Evolutionary conservation across 1,139 yeast species (phyloP), one percentile per base, ranked within the genome.

Genomic region (Pichia inconspicua): DNA sequence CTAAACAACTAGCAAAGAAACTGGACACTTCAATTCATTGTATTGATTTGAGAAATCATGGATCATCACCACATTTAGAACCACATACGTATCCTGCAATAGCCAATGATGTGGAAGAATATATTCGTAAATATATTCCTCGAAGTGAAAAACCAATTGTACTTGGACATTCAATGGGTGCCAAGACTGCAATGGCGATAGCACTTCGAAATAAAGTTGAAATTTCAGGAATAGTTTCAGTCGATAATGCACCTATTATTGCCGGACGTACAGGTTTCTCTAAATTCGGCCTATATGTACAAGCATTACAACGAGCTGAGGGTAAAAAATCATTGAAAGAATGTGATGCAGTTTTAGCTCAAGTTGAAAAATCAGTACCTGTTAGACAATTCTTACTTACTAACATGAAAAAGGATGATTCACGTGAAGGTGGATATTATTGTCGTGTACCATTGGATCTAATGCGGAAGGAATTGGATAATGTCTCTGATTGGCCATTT

Each of bases 161-260:
- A 25, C 72, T 92, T 27, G 98, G 98, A 1, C 97, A 90, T 65
- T 89, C 97, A 0, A 89, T 92, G 97, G 98, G 98, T 7, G 97
- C 96, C 10, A 92, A 92, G 61, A 77, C 90, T 0, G 96, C 85
- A 4, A 90, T 92, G 97, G 88, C 92, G 0, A 71, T 86, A 5
- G 83, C 90, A 0, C 70, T 92, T 52, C 72, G 88, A 46, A 14
- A 25, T n/a, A 38, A 38, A 22, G 25, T 22, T 10, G 5, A 17
- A 14, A 38, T 38, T 14, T 17, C 28, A 34, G 74, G 81, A 68
- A 58, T 89, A 41, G 77, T 92, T 7, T 70, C 92, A 4, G 95
- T 92, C 5, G 98, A 92, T 61, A 92, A 89, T 64, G 89, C 96
- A 0, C 98, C 98, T 0, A 56, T 64, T 25, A 64, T 57, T 43